These are phyloP conservation scores for Phragmites australis DNA, from an alignment of 176 grass and related monocot species.

Conservation along the genomic window DNA sequence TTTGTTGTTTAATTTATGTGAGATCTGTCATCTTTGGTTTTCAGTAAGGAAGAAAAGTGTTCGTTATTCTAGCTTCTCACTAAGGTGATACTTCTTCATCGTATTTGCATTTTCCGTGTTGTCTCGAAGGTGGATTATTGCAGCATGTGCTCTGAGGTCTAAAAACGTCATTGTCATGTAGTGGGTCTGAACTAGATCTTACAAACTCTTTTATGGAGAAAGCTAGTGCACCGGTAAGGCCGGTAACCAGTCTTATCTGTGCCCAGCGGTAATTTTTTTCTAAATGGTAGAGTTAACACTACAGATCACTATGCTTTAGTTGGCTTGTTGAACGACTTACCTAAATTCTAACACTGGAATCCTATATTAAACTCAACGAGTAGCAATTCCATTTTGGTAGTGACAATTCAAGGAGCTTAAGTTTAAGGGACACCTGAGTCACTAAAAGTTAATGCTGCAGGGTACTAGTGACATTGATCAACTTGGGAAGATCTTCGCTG, in stretches of 20 bases:
- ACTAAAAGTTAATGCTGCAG: slow-evolving; percentile 45
- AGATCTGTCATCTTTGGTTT: neutral
- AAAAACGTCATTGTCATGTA: slow-evolving; percentile 1
- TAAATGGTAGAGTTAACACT: no score
- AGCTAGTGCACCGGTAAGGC: no score
- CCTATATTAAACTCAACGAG: neutral
- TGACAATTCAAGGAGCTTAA: neutral
- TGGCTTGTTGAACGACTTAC: no score
- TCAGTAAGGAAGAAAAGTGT: neutral
- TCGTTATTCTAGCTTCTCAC: neutral
- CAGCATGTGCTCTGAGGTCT: slow-evolving; percentile 4
- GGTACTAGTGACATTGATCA: slow-evolving; percentile 98
- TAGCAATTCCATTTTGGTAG: slow-evolving; percentile 20
- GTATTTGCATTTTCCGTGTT: slow-evolving; percentile 4
- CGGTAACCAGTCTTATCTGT: no score
- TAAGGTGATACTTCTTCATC: neutral
- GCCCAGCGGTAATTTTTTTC: no score
- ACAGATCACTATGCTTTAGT: no score
- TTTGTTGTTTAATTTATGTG: neutral
- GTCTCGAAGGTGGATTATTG: neutral
- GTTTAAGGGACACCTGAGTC: slow-evolving; percentile 4
- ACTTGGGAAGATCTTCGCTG: slow-evolving; percentile 92
- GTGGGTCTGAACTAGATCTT: neutral
- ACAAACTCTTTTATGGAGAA: slow-evolving; percentile 13
- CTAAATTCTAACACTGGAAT: neutral